Conservation (phyloP, 306 rosid species). For the Gleditsia sinensis region DNA sequence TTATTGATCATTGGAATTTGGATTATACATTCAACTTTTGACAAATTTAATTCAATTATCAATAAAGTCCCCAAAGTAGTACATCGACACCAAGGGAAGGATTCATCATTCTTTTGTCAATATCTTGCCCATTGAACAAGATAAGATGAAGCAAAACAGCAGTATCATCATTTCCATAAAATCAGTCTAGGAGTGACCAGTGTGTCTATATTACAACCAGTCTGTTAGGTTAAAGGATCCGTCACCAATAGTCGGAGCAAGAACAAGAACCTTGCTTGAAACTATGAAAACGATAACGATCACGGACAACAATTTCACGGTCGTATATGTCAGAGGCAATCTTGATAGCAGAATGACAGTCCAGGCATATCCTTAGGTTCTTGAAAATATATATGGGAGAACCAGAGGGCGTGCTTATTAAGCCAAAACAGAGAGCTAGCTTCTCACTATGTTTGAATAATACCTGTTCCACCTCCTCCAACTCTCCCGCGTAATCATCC, state of each 20-base stretch:
- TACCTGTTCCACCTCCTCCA: slow-evolving; percentile 74
- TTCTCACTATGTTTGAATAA: slow-evolving; percentile 79
- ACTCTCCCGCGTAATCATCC: slow-evolving; percentile 38
- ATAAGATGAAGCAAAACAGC: background rate
- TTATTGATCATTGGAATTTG: background rate
- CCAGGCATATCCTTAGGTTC: slow-evolving; percentile 68
- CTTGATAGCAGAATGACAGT: slow-evolving; percentile 79
- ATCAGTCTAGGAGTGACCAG: background rate
- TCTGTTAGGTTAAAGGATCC: background rate
- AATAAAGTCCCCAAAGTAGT: background rate
- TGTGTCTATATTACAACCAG: no score
- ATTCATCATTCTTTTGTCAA: background rate
- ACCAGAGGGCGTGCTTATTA: slow-evolving; percentile 54
- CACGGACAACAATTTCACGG: slow-evolving; percentile 69
- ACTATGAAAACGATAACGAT: slow-evolving; percentile 73
- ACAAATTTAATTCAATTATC: no score
- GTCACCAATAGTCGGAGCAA: slow-evolving; percentile 78
- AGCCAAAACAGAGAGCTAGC: slow-evolving; percentile 76
- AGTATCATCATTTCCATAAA: background rate
- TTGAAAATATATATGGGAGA: slow-evolving; percentile 66
- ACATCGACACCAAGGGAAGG: background rate
- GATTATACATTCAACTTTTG: background rate
- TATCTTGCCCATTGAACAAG: background rate
- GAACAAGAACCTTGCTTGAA: slow-evolving; percentile 80
- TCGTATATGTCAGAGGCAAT: slow-evolving; percentile 56